Base-by-base conservation (phyloP, 2,329 filamentous ascomycete species). In the Xylogone sp. region DNA sequence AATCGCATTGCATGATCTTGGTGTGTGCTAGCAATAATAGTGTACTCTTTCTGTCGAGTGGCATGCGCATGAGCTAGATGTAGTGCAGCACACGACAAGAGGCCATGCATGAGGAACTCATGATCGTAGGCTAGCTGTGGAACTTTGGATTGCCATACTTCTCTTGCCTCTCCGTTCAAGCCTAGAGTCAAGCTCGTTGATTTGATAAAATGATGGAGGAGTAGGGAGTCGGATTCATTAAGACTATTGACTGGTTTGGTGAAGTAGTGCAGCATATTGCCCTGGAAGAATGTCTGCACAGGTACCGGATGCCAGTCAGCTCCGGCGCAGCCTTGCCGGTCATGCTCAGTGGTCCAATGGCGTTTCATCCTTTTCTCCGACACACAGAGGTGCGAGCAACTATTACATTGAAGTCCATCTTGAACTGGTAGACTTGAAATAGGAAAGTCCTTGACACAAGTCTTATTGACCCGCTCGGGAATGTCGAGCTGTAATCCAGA, bases 101-200 rank as follows among this genome's bases (percentile, higher is more conserved):
- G 62, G 10, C 71, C 68, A 50, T 74, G 68, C 56, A 75, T 65
- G 0, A 75, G 56, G 42, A 70, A 74, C 0, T 56, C 55, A 42
- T 70, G 61, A 2, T 54, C 49, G 7, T 66, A 58, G 22, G 69
- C 70, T 44, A 69, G 57, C 43, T 65, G 61, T 1, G 71, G 68
- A 16, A 68, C 62, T 2, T 60, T 56, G 9, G 66, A 51, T 48
- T 59, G 61, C 69, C 69, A 74, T n/a, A 62, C 58, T 21, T 16
- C 19, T 13, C 53, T 50, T 9, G 60, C 55, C 9, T 31, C 42
- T 5, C 42, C 22, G n/a, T 54, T 43, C 18, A 43, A 46, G 13
- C 53, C 45, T 13, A 65, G 51, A n/a, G 49, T 62, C 22, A 50
- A 46, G 45, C 53, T 57, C 10, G 61, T 59, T 7, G 34, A 55